Base-by-base conservation (phyloP, 2,329 filamentous ascomycete species). In the Alternaria infectoria region DNA sequence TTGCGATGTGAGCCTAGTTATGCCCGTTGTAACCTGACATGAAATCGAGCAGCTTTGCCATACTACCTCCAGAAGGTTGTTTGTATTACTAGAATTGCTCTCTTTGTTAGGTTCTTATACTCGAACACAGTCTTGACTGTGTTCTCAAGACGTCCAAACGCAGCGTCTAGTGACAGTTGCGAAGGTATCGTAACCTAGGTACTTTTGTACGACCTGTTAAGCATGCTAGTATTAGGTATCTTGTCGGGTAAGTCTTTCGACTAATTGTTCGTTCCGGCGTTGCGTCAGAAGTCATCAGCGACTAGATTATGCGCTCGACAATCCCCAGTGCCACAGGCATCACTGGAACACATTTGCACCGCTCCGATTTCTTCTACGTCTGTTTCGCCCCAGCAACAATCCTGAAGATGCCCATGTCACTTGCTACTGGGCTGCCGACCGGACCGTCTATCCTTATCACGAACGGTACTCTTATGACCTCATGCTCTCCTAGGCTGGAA, bases 351-450 rank as follows among this genome's bases (percentile, higher is more conserved):
- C 30, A 30, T 30, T 5, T 30, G 30, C 30, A 13, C 30, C 6
- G 30, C 30, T 32, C 1, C 2, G 5, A 32, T 32, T 2, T 32
- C 30, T 32, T 32, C 30, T 32, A 32, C 30, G 30, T 32, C 30
- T 2, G 1, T 2, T 13, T 4, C 6, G 12, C 12, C 30, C 5
- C 0, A 13, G 45, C 5, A 0, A 32, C 28, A 7, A 32, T 32
- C 30, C 30, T 32, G 1, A 13, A 7, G 0, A 13, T 3, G 13
- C 12, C 30, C 30, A 7, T 32, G 6, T 32, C 6, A 32, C 30
- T 7, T 15, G 12, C 2, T 32, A 13, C 30, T 32, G 5, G 6
- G 30, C 12, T 32, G 30, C 12, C 30, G 30, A 7, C 30, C 6
- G 30, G 30, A 13, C 6, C 12, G 6, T 32, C 30, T 6, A 32